A percentile compares a stretch with the other conserved stretches of the same genome.
Conservation (phyloP, 192 early-diverging fungal species). For the Backusella liffmaniae region DNA sequence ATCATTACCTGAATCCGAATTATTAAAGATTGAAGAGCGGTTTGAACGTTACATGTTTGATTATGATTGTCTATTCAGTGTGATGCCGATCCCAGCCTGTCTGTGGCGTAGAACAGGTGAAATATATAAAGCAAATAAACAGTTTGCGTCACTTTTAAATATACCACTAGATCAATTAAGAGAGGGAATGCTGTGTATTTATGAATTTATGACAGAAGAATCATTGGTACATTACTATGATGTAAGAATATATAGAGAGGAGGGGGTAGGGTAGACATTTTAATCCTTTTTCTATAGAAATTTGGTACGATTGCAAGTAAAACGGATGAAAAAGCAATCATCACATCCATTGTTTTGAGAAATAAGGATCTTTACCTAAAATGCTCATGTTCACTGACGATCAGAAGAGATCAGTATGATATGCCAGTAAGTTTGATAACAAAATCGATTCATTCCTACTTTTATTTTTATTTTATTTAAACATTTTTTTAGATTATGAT, state of each 20-base stretch:
- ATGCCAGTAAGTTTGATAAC: not conserved
- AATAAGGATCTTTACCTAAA: not conserved
- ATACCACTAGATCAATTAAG: not conserved
- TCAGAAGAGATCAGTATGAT: not conserved
- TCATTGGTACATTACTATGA: not conserved
- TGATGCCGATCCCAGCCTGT: not conserved
- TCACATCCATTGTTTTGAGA: not conserved
- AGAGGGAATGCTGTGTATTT: not conserved
- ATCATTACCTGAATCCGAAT: not conserved
- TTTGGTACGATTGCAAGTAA: not conserved
- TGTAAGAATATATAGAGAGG: not conserved
- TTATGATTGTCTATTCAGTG: not conserved
- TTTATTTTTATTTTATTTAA: not conserved
- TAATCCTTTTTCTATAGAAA: not conserved
- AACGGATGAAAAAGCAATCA: not conserved
- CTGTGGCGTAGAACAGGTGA: conserved; percentile 1
- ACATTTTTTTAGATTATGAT: not conserved
- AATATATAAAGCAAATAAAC: not conserved
- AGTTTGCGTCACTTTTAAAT: conserved; percentile 4
- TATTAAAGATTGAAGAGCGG: not conserved
- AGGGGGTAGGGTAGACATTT: not conserved
- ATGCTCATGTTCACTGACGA: not conserved
- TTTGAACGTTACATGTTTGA: not conserved
- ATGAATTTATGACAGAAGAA: not conserved
- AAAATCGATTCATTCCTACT: not conserved